Evolutionary conservation across 73 alveolate species (phyloP), one percentile per base, ranked within the genome.

Genomic region (Effrenium voratum): DNA sequence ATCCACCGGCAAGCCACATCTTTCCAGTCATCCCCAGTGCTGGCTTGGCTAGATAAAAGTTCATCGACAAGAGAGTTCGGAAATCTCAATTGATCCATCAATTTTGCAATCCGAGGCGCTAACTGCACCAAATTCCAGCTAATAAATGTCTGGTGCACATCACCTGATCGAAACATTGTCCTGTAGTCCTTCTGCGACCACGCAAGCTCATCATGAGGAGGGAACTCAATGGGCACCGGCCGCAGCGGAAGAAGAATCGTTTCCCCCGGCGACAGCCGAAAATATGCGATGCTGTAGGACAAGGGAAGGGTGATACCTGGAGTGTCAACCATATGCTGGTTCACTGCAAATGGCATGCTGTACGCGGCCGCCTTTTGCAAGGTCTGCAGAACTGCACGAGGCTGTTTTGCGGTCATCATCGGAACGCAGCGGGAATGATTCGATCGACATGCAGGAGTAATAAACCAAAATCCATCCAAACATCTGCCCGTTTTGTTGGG

Each of bases 341-440:
- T 19, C 16, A 76, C 49, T 1, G 86, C 86, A 22, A 76, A 59
- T 0, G 86, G 86, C 86, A 76, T 76, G 86, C 49, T 60, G 75
- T 24, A 76, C 36, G 59, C 55, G 5, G 86, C 86, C 1, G 57
- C 49, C 57, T 41, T 76, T 41, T 76, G 86, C n/a, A 76, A 59
- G 32, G 49, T 76, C 59, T 40, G 55, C 86, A 40, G 34, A 8
- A 76, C 32, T 1, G 46, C 60, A 8, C 59, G 86, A 0, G 57
- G 57, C 8, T 28, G 60, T 19, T 55, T 30, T 36, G 60, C 57
- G 12, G 12, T 13, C 34, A 41, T 41, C 49, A 41, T 5, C 40
- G 86, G 86, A 38, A 76, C 86, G 59, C 86, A 76, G 6, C 60
- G 60, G 13, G 86, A 76, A 40, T 30, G 60, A 5, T 76, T 41